Evolutionary conservation across 768 basidiomycete genomes (phyloP), one percentile per base, ranked within the genome.

Genomic region (Mrakia gelida): DNA sequence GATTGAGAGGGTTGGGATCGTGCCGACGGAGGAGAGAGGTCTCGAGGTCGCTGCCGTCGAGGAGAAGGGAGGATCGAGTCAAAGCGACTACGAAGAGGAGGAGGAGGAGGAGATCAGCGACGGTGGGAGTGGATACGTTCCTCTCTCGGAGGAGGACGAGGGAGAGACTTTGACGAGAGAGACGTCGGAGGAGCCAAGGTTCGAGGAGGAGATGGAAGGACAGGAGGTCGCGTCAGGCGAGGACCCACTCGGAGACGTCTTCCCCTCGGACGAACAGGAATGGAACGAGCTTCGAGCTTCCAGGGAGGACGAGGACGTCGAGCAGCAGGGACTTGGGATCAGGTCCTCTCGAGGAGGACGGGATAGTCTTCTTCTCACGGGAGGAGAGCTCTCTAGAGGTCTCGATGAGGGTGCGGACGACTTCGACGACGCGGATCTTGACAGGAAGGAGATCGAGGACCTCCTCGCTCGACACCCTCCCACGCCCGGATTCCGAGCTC

Each of bases 241-340:
- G 34, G 72, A 73, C 26, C 72, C 72, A 1, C 72, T 73, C 9
- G 72, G 56, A 8, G 72, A 73, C 32, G 34, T 73, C 4, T 73
- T 73, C 38, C 72, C 72, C 11, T 73, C 72, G 15, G 72, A 73
- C 56, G 72, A 73, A 32, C 54, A 59, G 32, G 72, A 73, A 26
- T 73, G 72, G 72, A 56, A 34, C 34, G 34, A 59, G 15, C 56
- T 73, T 26, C 72, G 72, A 61, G 49, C 52, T 28, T 32, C 52
- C 11, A 73, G 72, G 34, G 72, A 73, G 56, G 72, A 61, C 16
- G 30, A 38, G 54, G 52, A 41, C 1, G 34, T 26, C 28, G 72
- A 73, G 5, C 71, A 49, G 9, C 28, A 72, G 28, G 71, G 71
- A 1, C 28, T 72, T 0, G 52, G 71, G 28, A 56, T 72, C 71